Conservation (phyloP, 106 monocot genomes). For the Cymbidium sinense region DNA sequence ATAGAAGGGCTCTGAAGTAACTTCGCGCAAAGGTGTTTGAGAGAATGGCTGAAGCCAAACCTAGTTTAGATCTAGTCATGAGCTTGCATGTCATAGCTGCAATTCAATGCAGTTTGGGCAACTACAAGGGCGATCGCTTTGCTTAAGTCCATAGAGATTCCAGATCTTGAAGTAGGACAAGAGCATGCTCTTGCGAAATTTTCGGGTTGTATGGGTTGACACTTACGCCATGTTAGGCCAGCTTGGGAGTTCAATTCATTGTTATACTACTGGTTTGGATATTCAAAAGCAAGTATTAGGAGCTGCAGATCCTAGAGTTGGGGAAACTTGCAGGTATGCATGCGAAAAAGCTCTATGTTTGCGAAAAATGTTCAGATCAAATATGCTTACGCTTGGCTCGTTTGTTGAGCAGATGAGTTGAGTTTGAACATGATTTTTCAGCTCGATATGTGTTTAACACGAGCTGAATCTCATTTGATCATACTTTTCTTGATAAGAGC, state of each 20-base stretch:
- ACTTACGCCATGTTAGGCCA: constrained; percentile 62
- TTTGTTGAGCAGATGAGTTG: no score
- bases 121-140: constrained; percentile 31
- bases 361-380: no score
- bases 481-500: no score
- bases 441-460: no score
- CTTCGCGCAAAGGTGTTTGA: constrained; percentile 50
- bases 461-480: no score
- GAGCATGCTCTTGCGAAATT: constrained; percentile 52
- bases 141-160: constrained; percentile 37
- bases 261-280: constrained; percentile 40
- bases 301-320: constrained; percentile 57
- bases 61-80: constrained; percentile 42
- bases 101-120: constrained; percentile 35
- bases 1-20: constrained; percentile 31
- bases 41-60: constrained; percentile 20
- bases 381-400: no score
- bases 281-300: constrained; percentile 59
- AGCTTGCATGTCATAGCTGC: constrained; percentile 42
- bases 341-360: neutral
- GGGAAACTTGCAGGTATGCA: constrained; percentile 52
- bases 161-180: constrained; percentile 20
- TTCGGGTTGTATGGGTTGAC: constrained; percentile 59
- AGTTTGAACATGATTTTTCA: no score
- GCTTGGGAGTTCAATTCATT: constrained; percentile 42